Evolutionary conservation across 371 early-diverging fungal species (phyloP).

Genomic region (Parasitella parasitica): DNA sequence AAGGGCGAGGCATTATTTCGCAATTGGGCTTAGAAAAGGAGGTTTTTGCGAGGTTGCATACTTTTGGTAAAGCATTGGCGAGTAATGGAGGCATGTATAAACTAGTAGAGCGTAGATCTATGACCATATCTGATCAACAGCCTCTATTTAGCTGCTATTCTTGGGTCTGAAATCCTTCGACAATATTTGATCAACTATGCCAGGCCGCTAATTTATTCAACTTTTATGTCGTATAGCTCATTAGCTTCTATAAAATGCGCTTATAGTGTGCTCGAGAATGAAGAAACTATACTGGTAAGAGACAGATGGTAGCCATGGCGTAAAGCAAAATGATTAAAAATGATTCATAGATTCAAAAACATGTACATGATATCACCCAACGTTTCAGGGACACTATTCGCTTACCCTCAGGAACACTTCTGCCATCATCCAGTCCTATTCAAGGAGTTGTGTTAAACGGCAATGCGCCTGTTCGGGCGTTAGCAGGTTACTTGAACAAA

Average conservation of each 20-base stretch:
- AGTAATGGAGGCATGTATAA: constrained; percentile 69
- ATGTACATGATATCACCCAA: constrained; percentile 40
- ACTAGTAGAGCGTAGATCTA: background rate
- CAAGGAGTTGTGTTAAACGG: constrained; percentile 77
- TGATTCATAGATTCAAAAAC: constrained; percentile 48
- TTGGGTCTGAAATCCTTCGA: constrained; percentile 61
- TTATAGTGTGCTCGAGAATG: constrained; percentile 52
- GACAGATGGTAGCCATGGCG: too few relatives aligned
- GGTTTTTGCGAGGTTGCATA: constrained; percentile 77
- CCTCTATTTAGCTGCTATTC: constrained; percentile 59
- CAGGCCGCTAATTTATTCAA: constrained; percentile 80
- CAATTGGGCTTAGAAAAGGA: constrained; percentile 61
- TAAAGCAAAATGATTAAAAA: background rate
- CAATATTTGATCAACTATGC: constrained; percentile 82
- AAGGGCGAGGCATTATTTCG: constrained; percentile 71
- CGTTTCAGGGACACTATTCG: constrained; percentile 48
- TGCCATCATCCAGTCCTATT: constrained; percentile 69
- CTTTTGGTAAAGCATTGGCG: constrained; percentile 84
- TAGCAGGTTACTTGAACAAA: constrained; percentile 58
- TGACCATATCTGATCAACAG: too few relatives aligned
- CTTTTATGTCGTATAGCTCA: constrained; percentile 65
- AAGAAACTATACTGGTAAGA: constrained; percentile 51
- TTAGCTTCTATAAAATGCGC: constrained; percentile 59
- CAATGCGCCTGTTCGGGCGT: constrained; percentile 60
- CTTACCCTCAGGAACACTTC: constrained; percentile 49